Evolutionary conservation across 805 yeast species (phyloP), one percentile per base, ranked within the genome.

Genomic region (Brettanomyces anomalus): DNA sequence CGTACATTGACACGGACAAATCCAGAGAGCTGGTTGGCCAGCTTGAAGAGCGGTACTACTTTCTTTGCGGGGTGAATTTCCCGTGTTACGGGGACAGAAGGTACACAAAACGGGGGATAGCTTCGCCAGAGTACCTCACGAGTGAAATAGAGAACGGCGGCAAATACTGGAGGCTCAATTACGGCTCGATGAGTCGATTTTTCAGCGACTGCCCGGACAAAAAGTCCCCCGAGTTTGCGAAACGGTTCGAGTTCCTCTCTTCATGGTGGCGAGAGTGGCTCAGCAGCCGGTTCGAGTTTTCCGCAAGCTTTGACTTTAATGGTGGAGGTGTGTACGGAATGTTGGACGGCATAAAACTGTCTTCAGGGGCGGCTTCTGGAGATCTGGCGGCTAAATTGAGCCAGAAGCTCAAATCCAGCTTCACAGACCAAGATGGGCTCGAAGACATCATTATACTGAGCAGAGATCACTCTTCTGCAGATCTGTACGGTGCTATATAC

Each of bases 231-330:
- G 34, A 32, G 8, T 32, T n/a, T 16, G 18, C 15, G 15, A n/a
- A n/a, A 16, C 34, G 34, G n/a, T 2, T 32, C 18, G 42, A 37
- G 1, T 49, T 56, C 14, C 35, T 46, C 2, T 42, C 36, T 14
- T 42, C 46, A 16, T 68, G 72, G 72, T 68, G 71, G 70, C 44
- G 36, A 3, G 43, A 42, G 2, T 68, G 72, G 71, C 43, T 62
- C 3, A 35, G n/a, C 2, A 53, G 58, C 42, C 50, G 53, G 30
- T 58, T 61, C 21, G 58, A 55, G 32, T 52, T 52, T 32, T 28
- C 33, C 7, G 52, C 56, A 4, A 52, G 50, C 19, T 61, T 46
- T 36, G 48, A 52, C 10, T 31, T 66, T 14, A 45, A 44, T 11
- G 65, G 58, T 37, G 55, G 62, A 42, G 72, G 72, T 0, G 40